Percentiles rank a stretch among this genome's conserved stretches.
Conservation (phyloP, 768 basidiomycete species). For the Rhodotorula paludigena region DNA sequence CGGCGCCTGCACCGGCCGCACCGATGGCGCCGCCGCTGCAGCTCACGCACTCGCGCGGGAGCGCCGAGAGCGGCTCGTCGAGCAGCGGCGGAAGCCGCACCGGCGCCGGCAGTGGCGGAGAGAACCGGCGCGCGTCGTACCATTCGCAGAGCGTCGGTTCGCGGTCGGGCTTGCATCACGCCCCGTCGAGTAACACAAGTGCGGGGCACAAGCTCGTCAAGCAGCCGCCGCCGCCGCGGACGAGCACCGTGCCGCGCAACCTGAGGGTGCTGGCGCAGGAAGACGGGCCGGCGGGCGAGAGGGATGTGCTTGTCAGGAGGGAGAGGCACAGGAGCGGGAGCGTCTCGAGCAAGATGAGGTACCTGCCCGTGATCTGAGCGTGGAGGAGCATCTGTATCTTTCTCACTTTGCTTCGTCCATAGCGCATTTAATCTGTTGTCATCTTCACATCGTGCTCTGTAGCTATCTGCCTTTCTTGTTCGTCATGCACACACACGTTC, state of each 20-base stretch:
- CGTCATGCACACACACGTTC: too few species aligned
- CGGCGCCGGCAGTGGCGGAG: background rate
- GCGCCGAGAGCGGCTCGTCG: background rate
- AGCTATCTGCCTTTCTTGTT: too few species aligned
- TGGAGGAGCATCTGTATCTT: background rate
- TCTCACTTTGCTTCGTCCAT: background rate
- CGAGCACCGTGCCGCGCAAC: background rate
- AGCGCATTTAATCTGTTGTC: background rate
- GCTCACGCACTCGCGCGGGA: background rate
- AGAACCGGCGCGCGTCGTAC: too few species aligned
- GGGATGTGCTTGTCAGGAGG: background rate
- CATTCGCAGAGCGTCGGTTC: too few species aligned
- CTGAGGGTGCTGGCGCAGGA: background rate
- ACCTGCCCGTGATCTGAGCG: background rate
- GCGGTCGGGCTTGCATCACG: too few species aligned
- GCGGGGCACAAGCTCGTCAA: slow-evolving; percentile 27
- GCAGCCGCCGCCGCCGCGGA: slow-evolving; percentile 8
- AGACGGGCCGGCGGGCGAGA: background rate
- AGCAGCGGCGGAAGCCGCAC: too few species aligned
- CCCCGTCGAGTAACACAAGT: too few species aligned
- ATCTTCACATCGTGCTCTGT: too few species aligned
- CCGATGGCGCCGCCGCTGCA: too few species aligned
- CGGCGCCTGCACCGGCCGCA: too few species aligned
- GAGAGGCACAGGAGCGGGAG: background rate
- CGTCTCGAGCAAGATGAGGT: background rate